Conservation (phyloP, 2,329 filamentous ascomycete species). For the Aaosphaeria pasadenensis region DNA sequence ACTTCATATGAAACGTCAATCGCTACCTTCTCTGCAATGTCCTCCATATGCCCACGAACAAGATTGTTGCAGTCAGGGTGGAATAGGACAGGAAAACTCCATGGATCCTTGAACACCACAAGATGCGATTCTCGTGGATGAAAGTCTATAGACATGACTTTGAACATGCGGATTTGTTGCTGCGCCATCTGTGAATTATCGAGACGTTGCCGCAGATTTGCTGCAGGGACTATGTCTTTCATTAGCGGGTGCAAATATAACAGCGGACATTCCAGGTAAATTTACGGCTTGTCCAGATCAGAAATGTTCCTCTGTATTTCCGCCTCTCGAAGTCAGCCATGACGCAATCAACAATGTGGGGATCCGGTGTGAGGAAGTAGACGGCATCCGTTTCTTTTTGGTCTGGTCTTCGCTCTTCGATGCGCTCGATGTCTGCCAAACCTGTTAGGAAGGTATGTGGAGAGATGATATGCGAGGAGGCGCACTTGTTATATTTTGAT, state of each 20-base stretch:
- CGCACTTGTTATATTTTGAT: slow-evolving; percentile 92
- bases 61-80: slow-evolving; percentile 86
- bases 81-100: slow-evolving; percentile 90
- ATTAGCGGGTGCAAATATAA: slow-evolving; percentile 1
- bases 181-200: slow-evolving; percentile 67
- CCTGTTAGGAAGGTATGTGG: slow-evolving; percentile 21
- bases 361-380: slow-evolving; percentile 81
- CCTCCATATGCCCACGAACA: slow-evolving; percentile 78
- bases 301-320: slow-evolving; percentile 73
- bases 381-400: slow-evolving; percentile 93
- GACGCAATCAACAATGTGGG: slow-evolving; percentile 89
- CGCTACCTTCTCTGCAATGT: slow-evolving; percentile 78
- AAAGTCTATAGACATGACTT: slow-evolving; percentile 82
- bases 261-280: background rate
- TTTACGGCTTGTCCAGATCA: slow-evolving; percentile 77
- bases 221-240: slow-evolving; percentile 59
- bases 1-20: background rate
- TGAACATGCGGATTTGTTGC: slow-evolving; percentile 75
- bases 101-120: slow-evolving; percentile 88
- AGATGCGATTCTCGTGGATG: slow-evolving; percentile 88
- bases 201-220: slow-evolving; percentile 67
- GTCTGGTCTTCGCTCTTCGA: slow-evolving; percentile 78
- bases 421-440: slow-evolving; percentile 81
- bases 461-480: background rate
- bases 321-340: slow-evolving; percentile 86